Base-by-base conservation (phyloP, 352 stramenopile species). In the Phytophthora aleatoria region DNA sequence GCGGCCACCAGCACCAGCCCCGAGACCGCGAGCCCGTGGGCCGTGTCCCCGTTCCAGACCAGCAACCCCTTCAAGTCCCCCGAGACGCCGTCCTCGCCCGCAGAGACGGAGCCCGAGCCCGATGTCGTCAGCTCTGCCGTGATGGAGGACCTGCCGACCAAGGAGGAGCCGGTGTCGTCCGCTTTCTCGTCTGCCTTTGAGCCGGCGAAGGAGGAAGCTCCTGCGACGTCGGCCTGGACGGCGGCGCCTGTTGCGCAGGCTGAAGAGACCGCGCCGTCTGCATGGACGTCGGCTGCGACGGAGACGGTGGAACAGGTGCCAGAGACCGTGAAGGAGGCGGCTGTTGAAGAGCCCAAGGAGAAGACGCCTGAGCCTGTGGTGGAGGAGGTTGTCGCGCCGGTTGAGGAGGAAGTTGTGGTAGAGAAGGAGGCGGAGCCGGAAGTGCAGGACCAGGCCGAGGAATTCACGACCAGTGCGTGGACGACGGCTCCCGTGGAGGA, bases 21-120 rank as follows among this genome's bases (percentile, higher is more conserved):
- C 28, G 45, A 72, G 44, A 30, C 66, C 15, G 52, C 63, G 12
- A 82, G 67, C 35, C 71, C 71, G 1, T 82, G 74, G 74, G 64
- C 71, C 24, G 74, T 82, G 20, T 75, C 67, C 20, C 74, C 70
- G 9, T 77, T 79, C 56, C 74, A 82, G 67, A 79, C 53, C 1
- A 77, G 39, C 39, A 75, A 82, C 60, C 74, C 74, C 5, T 79
- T 79, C 55, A 67, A 69, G 41, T 52, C 61, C 0, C 27, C 69
- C 13, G 56, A 61, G 13, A 31, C 48, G 30, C 39, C 50, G 16
- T 56, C 44, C 5, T 48, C 56, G 26, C 48, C 64, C 5, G 28
- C 61, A 6, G 63, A 74, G 61, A 50, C 51, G 15, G 67, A 82
- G 24, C 71, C 68, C 1, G 71, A 82, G 56, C 71, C 67, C 3